A percentile compares a stretch with the other conserved stretches of the same genome.
Conservation (phyloP, 179 eudicot species). For the Sideroxylon spinosum region DNA sequence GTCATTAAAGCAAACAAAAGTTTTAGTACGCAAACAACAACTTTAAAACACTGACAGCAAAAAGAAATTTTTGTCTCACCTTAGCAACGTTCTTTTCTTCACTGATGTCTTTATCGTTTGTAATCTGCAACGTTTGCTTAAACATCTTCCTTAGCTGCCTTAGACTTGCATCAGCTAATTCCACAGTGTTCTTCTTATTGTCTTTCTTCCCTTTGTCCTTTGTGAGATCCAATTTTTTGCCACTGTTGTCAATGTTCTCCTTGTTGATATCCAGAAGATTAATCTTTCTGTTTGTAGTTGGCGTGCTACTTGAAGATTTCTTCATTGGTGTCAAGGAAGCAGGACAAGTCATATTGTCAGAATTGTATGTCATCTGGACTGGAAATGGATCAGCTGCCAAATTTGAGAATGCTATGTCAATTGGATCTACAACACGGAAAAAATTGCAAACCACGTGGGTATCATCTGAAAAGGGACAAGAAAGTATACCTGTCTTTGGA, state of each 20-base stretch:
- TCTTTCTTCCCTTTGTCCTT: constrained; percentile 4
- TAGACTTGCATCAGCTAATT: constrained; percentile 12
- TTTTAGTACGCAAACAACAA: neutral
- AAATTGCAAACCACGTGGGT: too few species aligned
- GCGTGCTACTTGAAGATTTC: constrained; percentile 28
- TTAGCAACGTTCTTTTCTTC: constrained; percentile 5
- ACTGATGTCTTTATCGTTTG: neutral
- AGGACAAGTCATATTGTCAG: neutral
- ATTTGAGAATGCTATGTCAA: neutral
- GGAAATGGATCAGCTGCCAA: constrained; percentile 11
- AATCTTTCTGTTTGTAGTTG: constrained; percentile 23
- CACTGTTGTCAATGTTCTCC: constrained; percentile 45
- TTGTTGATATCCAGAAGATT: constrained; percentile 37
- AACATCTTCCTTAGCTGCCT: constrained; percentile 27
- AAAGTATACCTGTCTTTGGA: too few species aligned
- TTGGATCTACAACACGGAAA: neutral
- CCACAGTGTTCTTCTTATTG: constrained; percentile 5
- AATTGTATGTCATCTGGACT: neutral
- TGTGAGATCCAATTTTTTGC: constrained; percentile 13
- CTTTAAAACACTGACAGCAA: neutral
- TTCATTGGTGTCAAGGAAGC: constrained; percentile 21
- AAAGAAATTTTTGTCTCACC: neutral
- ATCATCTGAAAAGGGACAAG: too few species aligned
- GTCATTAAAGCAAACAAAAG: constrained; percentile 1
- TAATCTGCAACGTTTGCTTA: constrained; percentile 20